phyloP scores from a whole-genome alignment of 2,329 filamentous ascomycete species.

The Pestalotiopsis fici region DNA sequence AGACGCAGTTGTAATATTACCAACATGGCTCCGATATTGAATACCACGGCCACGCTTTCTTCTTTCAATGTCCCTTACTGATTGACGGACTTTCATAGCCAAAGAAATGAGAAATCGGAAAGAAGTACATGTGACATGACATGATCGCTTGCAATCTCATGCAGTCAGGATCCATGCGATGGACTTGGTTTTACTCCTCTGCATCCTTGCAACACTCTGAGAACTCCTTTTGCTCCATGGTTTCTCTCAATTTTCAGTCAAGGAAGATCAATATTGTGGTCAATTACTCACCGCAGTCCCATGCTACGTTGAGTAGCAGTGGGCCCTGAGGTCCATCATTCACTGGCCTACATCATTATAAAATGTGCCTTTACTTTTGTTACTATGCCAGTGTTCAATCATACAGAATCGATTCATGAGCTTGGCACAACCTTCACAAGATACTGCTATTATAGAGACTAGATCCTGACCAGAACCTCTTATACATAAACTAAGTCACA shows the following conservation, averaged over 20 bases:
- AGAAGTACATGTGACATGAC: neutral
- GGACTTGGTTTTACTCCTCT: neutral
- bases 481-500: no score
- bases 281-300: constrained; percentile 6
- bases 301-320: neutral
- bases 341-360: no score
- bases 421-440: no score
- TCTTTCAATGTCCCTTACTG: neutral
- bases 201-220: constrained; percentile 6
- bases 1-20: constrained; percentile 16
- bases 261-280: constrained; percentile 4
- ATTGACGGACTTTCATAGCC: neutral
- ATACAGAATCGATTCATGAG: no score
- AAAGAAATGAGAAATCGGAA: neutral
- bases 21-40: neutral
- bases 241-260: constrained; percentile 8
- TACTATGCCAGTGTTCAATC: no score
- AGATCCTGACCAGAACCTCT: no score
- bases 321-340: neutral
- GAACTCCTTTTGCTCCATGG: constrained; percentile 3
- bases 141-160: no score
- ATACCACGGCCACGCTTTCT: neutral
- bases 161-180: neutral
- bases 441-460: no score
- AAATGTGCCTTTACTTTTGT: no score